Evolutionary conservation across 441 rosid genomes (phyloP).

Genomic region (Erodium texanum): DNA sequence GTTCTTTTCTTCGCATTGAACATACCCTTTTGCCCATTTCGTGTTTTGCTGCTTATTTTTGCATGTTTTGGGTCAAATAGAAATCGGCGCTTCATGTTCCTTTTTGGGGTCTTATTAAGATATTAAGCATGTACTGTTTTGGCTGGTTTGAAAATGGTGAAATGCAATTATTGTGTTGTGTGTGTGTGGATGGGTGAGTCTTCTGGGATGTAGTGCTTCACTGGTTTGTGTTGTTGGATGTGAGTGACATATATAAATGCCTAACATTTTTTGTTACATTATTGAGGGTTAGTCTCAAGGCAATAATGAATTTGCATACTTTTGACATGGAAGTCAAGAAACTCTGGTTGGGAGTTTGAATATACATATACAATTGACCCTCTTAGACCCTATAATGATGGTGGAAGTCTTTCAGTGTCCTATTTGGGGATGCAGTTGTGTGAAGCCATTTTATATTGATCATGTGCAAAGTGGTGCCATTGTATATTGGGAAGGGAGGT

Average conservation of each 20-base stretch:
- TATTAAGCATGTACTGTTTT: not conserved
- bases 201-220: not conserved
- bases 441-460: not conserved
- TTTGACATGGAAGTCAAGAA: not conserved
- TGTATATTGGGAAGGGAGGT: not conserved
- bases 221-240: not conserved
- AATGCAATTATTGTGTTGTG: not conserved
- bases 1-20: not conserved
- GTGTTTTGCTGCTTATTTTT: not conserved
- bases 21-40: not conserved
- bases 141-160: not conserved
- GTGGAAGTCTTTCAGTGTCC: not conserved
- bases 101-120: not conserved
- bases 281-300: not conserved
- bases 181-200: not conserved
- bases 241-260: not conserved
- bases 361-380: too few relatives aligned
- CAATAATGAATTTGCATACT: not conserved
- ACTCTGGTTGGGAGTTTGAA: too few relatives aligned
- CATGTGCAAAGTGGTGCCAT: not conserved
- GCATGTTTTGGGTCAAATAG: not conserved
- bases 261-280: not conserved
- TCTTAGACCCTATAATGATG: too few relatives aligned
- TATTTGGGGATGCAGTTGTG: not conserved
- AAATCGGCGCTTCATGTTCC: not conserved